Evolutionary conservation across 495 filamentous ascomycete species (phyloP).

Genomic region (Sabuloglossum arenarium): DNA sequence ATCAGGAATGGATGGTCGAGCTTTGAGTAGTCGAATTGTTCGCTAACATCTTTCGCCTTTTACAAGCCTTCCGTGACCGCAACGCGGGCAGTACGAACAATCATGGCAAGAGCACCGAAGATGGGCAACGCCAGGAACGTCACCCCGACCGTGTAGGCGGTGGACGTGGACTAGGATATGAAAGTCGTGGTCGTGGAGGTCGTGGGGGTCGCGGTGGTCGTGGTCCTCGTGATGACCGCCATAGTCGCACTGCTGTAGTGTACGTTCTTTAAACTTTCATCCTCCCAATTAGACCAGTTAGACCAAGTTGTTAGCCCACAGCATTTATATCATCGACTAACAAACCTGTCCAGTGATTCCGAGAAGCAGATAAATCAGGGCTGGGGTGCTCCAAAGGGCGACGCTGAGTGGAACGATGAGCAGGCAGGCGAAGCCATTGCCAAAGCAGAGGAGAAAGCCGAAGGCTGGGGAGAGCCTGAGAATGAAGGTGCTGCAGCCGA

Average conservation of each 20-base stretch:
- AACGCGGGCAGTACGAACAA: constrained; percentile 65
- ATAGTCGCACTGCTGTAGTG: constrained; percentile 52
- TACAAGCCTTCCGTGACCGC: constrained; percentile 77
- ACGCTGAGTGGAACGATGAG: constrained; percentile 71
- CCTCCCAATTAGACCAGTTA: background rate
- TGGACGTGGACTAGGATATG: constrained; percentile 27
- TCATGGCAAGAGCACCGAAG: constrained; percentile 60
- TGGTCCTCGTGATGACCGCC: constrained; percentile 56
- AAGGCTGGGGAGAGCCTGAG: constrained; percentile 18
- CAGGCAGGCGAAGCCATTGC: constrained; percentile 72
- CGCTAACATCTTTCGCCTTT: background rate
- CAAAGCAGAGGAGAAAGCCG: constrained; percentile 50
- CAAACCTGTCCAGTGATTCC: constrained; percentile 38
- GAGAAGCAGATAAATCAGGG: constrained; percentile 82
- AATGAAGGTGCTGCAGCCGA: constrained; percentile 10
- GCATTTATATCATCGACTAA: background rate
- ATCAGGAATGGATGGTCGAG: background rate
- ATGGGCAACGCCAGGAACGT: constrained; percentile 31
- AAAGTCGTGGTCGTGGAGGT: constrained; percentile 14
- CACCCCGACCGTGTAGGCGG: constrained; percentile 20
- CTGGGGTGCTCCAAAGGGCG: constrained; percentile 69
- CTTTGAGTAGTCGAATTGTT: background rate
- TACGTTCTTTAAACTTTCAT: constrained; percentile 22
- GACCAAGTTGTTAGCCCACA: background rate
- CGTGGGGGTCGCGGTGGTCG: constrained; percentile 34